phyloP scores from a whole-genome alignment of 345 rosid genomes.

The Raphanus sativus region DNA sequence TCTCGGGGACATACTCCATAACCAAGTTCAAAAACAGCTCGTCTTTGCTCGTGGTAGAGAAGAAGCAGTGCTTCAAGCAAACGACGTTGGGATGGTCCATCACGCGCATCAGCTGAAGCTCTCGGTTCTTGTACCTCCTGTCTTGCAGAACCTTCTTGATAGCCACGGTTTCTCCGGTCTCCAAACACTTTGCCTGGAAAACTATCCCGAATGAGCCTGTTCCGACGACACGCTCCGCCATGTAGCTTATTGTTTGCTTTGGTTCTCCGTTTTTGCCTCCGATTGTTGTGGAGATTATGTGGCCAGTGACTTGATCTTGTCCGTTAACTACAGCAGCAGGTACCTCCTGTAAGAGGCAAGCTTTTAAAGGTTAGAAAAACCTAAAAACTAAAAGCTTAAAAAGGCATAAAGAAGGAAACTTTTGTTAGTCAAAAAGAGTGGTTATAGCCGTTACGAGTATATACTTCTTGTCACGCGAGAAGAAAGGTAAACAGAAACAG shows the following conservation, averaged over 20 bases:
- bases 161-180: slow-evolving; percentile 84
- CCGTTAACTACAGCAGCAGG: slow-evolving; percentile 63
- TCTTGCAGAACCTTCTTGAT: slow-evolving; percentile 87
- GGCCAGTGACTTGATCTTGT: slow-evolving; percentile 82
- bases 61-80: slow-evolving; percentile 86
- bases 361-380: not conserved
- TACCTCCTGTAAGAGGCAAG: slow-evolving; percentile 59
- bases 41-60: slow-evolving; percentile 74
- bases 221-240: slow-evolving; percentile 92
- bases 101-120: slow-evolving; percentile 74
- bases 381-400: not conserved
- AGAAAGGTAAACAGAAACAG: not conserved
- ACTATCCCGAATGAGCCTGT: slow-evolving; percentile 86
- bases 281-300: slow-evolving; percentile 82
- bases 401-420: slow-evolving; percentile 12
- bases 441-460: slow-evolving; percentile 29
- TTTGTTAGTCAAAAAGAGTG: slow-evolving; percentile 18
- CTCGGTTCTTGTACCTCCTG: slow-evolving; percentile 82
- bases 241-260: slow-evolving; percentile 87
- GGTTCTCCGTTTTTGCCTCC: slow-evolving; percentile 96
- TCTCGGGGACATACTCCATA: slow-evolving; percentile 90
- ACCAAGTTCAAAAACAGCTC: slow-evolving; percentile 87
- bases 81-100: slow-evolving; percentile 89
- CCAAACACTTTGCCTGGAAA: slow-evolving; percentile 90
- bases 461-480: slow-evolving; percentile 22